Conservation (phyloP, 441 rosid species). For the Eugenia klotzschiana region DNA sequence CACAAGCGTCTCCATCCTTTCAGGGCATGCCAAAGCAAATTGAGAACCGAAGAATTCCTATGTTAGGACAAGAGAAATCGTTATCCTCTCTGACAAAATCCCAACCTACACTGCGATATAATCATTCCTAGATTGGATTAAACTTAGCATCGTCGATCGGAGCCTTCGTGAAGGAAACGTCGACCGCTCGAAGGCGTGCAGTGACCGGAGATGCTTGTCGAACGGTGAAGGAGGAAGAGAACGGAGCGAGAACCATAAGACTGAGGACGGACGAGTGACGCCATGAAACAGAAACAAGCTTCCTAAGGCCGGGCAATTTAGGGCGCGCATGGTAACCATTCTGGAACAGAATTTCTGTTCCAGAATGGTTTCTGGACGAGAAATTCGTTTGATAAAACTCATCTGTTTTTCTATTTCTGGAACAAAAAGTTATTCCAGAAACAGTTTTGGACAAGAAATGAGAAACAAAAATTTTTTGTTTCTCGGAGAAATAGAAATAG, state of each 20-base stretch:
- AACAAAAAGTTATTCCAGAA: too few species aligned
- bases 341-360: too few species aligned
- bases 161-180: not conserved
- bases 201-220: not conserved
- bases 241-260: not conserved
- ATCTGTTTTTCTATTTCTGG: too few species aligned
- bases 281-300: not conserved
- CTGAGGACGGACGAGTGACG: not conserved
- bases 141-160: not conserved
- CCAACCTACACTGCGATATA: not conserved
- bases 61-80: not conserved
- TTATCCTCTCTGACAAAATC: not conserved
- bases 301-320: not conserved
- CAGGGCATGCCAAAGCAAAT: not conserved
- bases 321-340: too few species aligned
- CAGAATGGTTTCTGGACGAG: too few species aligned
- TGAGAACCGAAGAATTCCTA: not conserved
- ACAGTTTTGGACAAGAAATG: too few species aligned
- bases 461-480: too few species aligned
- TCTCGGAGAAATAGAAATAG: too few species aligned
- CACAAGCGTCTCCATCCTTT: not conserved
- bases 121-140: not conserved
- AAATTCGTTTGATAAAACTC: too few species aligned
- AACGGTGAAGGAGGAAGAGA: not conserved
- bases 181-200: not conserved